These are phyloP conservation scores for Melanogaster broomeanus DNA, from an alignment of 768 basidiomycete species.

Conservation along the genomic window DNA sequence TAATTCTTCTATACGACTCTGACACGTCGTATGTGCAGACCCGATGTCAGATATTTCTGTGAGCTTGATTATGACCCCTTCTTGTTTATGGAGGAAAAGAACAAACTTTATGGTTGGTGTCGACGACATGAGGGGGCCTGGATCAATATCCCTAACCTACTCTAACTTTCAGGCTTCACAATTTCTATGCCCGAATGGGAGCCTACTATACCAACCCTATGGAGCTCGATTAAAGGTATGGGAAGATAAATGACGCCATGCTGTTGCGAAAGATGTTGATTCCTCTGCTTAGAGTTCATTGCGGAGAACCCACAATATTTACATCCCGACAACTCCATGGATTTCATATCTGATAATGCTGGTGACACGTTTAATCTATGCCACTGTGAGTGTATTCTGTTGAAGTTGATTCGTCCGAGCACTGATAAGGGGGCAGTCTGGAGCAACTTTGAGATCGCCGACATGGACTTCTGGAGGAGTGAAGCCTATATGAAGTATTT, in stretches of 20 bases:
- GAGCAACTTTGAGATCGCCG: conserved; percentile 93
- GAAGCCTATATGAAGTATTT: conserved; percentile 85
- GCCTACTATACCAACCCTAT: conserved; percentile 64
- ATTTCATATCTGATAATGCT: conserved; percentile 65
- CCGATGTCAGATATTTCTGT: conserved; percentile 55
- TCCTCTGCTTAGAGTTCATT: conserved; percentile 53
- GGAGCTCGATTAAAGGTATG: conserved; percentile 57
- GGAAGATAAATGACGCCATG: conserved; percentile 30
- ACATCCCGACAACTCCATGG: conserved; percentile 57
- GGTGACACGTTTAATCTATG: conserved; percentile 66
- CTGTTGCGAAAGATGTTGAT: conserved; percentile 37
- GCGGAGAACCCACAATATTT: conserved; percentile 54
- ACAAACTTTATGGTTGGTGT: conserved; percentile 50
- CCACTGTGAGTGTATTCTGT: conserved; percentile 47
- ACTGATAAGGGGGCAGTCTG: conserved; percentile 58
- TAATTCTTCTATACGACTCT: background rate
- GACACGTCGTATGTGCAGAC: conserved; percentile 30
- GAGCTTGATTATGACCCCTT: conserved; percentile 55
- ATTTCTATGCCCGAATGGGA: conserved; percentile 65
- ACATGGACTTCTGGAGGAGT: conserved; percentile 81
- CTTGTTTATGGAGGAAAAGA: conserved; percentile 53
- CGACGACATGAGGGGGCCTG: no score
- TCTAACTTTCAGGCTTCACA: conserved; percentile 58
- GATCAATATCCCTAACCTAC: no score
- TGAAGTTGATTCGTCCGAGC: background rate